Percentiles rank a stretch among this genome's conserved stretches.
Evolutionary conservation across 2,329 filamentous ascomycete species (phyloP).

Genomic region (Neonectria magnoliae): DNA sequence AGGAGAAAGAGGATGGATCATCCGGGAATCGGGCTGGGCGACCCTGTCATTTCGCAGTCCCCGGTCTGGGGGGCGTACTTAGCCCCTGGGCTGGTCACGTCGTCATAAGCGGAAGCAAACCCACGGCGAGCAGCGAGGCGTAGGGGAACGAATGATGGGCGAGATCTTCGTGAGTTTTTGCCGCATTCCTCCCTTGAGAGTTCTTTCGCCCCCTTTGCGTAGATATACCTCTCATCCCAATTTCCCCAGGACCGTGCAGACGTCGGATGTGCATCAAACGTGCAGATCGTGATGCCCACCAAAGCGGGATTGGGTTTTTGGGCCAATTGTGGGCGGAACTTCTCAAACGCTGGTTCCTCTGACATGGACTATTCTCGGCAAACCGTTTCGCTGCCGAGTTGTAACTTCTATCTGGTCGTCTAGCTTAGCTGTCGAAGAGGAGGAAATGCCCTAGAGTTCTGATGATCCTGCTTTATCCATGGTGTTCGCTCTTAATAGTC

Average conservation of each 20-base stretch:
- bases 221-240: background rate
- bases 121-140: background rate
- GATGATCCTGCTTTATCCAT: background rate
- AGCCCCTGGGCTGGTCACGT: slow-evolving; percentile 20
- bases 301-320: background rate
- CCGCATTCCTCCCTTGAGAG: no score
- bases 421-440: background rate
- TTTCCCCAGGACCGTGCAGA: slow-evolving; percentile 17
- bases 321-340: background rate
- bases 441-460: background rate
- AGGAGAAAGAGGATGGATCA: slow-evolving; percentile 29
- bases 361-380: background rate
- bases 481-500: no score
- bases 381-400: background rate
- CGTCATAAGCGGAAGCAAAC: background rate
- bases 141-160: background rate
- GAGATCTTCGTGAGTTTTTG: background rate
- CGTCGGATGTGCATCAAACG: background rate
- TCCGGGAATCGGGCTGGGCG: slow-evolving; percentile 34
- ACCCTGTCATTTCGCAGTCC: slow-evolving; percentile 40
- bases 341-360: background rate
- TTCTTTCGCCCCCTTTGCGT: background rate
- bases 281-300: slow-evolving; percentile 16
- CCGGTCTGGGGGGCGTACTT: background rate
- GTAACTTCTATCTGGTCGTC: background rate